Conservation (phyloP, 2,329 filamentous ascomycete species). For the Alternaria sp. region DNA sequence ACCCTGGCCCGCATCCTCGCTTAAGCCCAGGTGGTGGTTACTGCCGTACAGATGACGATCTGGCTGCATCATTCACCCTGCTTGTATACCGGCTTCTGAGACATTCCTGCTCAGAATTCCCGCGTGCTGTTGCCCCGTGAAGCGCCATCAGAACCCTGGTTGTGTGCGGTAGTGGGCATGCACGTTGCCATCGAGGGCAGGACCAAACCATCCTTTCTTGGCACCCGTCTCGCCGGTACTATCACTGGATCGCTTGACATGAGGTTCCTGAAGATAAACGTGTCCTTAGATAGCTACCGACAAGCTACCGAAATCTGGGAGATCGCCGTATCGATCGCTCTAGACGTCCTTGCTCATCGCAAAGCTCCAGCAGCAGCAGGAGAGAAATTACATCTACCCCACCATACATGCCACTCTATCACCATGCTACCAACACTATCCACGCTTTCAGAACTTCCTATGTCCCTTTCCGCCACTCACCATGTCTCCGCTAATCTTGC, state of each 20-base stretch:
- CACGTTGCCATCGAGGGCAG: conserved; percentile 4
- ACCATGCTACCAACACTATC: neutral
- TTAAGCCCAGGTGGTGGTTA: conserved; percentile 36
- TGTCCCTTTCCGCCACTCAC: conserved; percentile 55
- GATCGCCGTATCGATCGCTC: conserved; percentile 1
- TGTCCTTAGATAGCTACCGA: conserved; percentile 2
- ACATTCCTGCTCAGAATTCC: conserved; percentile 1
- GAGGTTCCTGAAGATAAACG: neutral
- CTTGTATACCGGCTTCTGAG: conserved; percentile 5
- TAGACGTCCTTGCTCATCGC: neutral
- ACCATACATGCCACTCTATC: conserved; percentile 1
- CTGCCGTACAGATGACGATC: conserved; percentile 39
- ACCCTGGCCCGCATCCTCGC: conserved; percentile 38
- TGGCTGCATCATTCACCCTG: conserved; percentile 30
- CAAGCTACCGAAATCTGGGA: neutral
- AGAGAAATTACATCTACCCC: neutral
- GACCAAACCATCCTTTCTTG: conserved; percentile 2
- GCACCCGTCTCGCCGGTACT: neutral
- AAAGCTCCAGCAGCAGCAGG: neutral
- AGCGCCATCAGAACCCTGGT: conserved; percentile 4
- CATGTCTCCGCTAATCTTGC: conserved; percentile 54
- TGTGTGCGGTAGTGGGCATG: neutral
- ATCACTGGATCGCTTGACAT: conserved; percentile 9
- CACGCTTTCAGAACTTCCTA: conserved; percentile 54
- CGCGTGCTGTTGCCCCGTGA: conserved; percentile 9